Evolutionary conservation across 371 early-diverging fungal genomes (phyloP).

Genomic region (Conidiobolus incongruus): DNA sequence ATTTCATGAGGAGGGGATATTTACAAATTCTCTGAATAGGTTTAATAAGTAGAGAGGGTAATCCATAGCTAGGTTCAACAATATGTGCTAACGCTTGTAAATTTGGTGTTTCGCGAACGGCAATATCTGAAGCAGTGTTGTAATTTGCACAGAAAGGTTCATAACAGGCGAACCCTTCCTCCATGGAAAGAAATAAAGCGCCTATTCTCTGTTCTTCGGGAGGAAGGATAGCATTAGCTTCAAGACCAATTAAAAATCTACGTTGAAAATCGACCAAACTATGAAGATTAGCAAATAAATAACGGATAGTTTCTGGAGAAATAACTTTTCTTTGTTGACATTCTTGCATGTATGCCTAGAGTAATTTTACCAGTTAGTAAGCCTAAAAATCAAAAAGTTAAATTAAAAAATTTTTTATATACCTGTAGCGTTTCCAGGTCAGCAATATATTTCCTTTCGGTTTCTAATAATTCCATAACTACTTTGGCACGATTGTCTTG

Average conservation of each 20-base stretch:
- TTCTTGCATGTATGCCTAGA: slow-evolving; percentile 19
- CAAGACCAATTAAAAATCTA: slow-evolving; percentile 75
- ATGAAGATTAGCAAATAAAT: slow-evolving; percentile 80
- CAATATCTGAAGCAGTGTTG: slow-evolving; percentile 43
- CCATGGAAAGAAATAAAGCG: slow-evolving; percentile 43
- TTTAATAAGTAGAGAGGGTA: slow-evolving; percentile 83
- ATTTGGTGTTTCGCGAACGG: slow-evolving; percentile 18
- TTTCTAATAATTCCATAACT: slow-evolving; percentile 72
- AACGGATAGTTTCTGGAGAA: slow-evolving; percentile 36
- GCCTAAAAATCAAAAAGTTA: neutral
- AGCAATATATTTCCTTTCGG: slow-evolving; percentile 82
- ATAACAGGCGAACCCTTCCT: slow-evolving; percentile 78
- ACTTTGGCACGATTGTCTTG: slow-evolving; percentile 66
- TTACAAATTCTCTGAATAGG: slow-evolving; percentile 95
- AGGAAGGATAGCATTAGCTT: slow-evolving; percentile 47
- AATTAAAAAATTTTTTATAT: neutral
- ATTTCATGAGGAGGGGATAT: slow-evolving; percentile 70
- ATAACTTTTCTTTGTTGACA: slow-evolving; percentile 8
- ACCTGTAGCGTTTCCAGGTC: slow-evolving; percentile 72
- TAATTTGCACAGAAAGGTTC: slow-evolving; percentile 89
- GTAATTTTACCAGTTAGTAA: neutral
- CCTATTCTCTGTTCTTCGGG: slow-evolving; percentile 77
- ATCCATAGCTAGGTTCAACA: slow-evolving; percentile 61
- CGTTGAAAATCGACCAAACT: slow-evolving; percentile 88
- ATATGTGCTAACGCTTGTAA: slow-evolving; percentile 34